These are phyloP conservation scores for Rosellinia necatrix DNA, from an alignment of 2,329 filamentous ascomycete species.

Conservation along the genomic window DNA sequence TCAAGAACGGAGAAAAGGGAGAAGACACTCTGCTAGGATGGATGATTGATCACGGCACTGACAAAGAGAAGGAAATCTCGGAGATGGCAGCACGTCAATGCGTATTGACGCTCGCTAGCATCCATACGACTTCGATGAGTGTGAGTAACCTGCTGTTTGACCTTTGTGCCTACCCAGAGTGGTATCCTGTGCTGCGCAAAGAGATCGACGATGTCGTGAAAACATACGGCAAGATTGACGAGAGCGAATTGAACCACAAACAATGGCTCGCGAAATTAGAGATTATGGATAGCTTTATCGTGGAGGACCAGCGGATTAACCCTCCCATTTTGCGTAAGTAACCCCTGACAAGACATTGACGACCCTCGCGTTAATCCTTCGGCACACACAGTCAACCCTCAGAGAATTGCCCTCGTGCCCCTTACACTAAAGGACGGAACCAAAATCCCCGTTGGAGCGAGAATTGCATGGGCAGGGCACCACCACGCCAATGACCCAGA, in stretches of 20 bases:
- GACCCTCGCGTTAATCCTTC: too few relatives aligned
- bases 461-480: not conserved
- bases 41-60: constrained; percentile 22
- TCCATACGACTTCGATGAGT: constrained; percentile 9
- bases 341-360: too few relatives aligned
- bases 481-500: not conserved
- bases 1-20: constrained; percentile 5
- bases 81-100: constrained; percentile 19
- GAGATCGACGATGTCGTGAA: constrained; percentile 10
- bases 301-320: constrained; percentile 16
- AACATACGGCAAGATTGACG: not conserved
- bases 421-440: not conserved
- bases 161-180: constrained; percentile 26
- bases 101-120: constrained; percentile 18
- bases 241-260: not conserved
- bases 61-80: constrained; percentile 3
- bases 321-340: constrained; percentile 23
- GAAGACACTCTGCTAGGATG: constrained; percentile 24
- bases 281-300: constrained; percentile 19
- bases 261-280: constrained; percentile 16
- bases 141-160: constrained; percentile 21
- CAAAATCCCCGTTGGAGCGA: not conserved
- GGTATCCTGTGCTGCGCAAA: constrained; percentile 15
- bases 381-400: not conserved
- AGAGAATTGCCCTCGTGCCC: not conserved